These are phyloP conservation scores for Xylaria digitata DNA, from an alignment of 2,329 filamentous ascomycete genomes.

Conservation along the genomic window DNA sequence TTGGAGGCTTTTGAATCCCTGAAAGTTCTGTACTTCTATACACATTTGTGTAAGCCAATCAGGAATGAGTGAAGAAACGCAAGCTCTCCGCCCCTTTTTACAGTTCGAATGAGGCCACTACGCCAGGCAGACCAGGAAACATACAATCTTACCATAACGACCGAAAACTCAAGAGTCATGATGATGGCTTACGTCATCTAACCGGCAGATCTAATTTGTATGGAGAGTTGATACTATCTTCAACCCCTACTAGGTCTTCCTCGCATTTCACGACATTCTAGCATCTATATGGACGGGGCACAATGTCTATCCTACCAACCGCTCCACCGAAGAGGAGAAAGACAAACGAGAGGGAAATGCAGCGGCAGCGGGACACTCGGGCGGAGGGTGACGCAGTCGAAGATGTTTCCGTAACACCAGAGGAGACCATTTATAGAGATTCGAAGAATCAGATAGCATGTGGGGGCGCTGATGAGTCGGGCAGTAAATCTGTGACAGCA, in stretches of 20 bases:
- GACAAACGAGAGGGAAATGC: conserved; percentile 3
- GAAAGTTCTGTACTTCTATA: not conserved
- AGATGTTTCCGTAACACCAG: not conserved
- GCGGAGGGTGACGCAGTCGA: not conserved
- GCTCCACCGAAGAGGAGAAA: conserved; percentile 6
- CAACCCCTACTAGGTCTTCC: not conserved
- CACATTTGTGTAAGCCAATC: conserved; percentile 24
- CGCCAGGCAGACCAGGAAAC: too few relatives aligned
- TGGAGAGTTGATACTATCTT: not conserved
- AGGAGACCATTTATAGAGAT: not conserved
- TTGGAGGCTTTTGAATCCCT: not conserved
- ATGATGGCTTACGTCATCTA: too few relatives aligned
- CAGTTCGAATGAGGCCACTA: not conserved
- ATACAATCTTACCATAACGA: too few relatives aligned
- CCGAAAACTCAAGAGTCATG: too few relatives aligned
- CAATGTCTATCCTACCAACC: conserved; percentile 4
- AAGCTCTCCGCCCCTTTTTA: not conserved
- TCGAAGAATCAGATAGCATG: not conserved
- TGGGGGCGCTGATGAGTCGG: not conserved
- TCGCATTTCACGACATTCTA: not conserved
- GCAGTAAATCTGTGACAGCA: conserved; percentile 4
- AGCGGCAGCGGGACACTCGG: not conserved
- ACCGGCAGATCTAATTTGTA: too few relatives aligned
- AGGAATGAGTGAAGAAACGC: not conserved
- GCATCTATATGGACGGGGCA: not conserved